Evolutionary conservation across 768 basidiomycete species (phyloP).

Genomic region (Lentinula boryana): DNA sequence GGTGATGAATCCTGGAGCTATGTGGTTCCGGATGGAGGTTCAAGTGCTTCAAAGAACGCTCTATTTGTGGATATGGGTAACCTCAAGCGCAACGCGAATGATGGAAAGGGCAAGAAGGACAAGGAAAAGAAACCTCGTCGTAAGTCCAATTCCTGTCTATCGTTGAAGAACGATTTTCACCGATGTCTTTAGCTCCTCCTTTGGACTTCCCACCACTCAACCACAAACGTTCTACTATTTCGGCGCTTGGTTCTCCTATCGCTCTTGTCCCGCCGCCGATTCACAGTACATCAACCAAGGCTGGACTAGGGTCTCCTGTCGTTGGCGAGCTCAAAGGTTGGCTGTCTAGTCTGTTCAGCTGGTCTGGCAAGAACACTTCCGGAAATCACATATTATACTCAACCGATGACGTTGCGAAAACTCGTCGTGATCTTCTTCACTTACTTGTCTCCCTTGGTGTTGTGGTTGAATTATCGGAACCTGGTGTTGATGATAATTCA

Average conservation of each 20-base stretch:
- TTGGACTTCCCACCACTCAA: constrained; percentile 45
- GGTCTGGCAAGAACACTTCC: constrained; percentile 54
- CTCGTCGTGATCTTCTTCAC: constrained; percentile 57
- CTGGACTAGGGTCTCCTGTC: constrained; percentile 53
- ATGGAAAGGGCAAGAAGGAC: constrained; percentile 31
- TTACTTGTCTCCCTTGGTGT: constrained; percentile 66
- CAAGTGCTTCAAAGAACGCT: constrained; percentile 38
- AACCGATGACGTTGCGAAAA: constrained; percentile 45
- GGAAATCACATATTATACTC: constrained; percentile 44
- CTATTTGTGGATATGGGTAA: constrained; percentile 20
- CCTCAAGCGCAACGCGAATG: constrained; percentile 15
- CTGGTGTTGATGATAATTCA: constrained; percentile 10
- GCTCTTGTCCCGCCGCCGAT: constrained; percentile 33
- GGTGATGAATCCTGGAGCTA: constrained; percentile 34
- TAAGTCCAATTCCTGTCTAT: constrained; percentile 26
- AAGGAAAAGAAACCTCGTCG: constrained; percentile 53
- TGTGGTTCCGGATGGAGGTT: constrained; percentile 26
- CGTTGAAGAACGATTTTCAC: not conserved
- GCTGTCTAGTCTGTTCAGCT: constrained; percentile 95
- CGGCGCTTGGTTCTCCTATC: constrained; percentile 43
- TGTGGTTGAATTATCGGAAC: constrained; percentile 30
- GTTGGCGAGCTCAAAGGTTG: constrained; percentile 85
- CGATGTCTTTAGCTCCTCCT: constrained; percentile 38
- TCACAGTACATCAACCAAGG: constrained; percentile 23
- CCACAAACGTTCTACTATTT: constrained; percentile 40